A percentile compares a stretch with the other conserved stretches of the same genome.
Conservation (phyloP, 1,284 basidiomycete genomes). For the Bondarzewia mesenterica region DNA sequence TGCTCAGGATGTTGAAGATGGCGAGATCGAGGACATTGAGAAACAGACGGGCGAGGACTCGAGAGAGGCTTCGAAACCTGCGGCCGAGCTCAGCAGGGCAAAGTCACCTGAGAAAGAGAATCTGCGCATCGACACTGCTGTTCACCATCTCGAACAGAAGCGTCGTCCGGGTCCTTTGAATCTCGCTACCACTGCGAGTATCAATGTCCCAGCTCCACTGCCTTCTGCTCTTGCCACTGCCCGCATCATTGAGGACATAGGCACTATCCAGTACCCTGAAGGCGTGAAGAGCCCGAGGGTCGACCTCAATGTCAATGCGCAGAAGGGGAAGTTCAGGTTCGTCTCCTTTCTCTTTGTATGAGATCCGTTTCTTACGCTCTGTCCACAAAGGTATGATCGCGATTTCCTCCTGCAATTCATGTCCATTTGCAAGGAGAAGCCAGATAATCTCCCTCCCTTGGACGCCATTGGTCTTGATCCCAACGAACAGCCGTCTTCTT, state of each 20-base stretch:
- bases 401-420: conserved; percentile 98
- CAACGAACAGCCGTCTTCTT: conserved; percentile 39
- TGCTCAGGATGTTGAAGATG: conserved; percentile 27
- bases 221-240: conserved; percentile 70
- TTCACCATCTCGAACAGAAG: conserved; percentile 27
- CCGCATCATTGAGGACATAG: conserved; percentile 78
- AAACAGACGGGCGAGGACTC: conserved; percentile 16
- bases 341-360: conserved; percentile 7
- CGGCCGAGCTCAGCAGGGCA: conserved; percentile 16
- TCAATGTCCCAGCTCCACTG: conserved; percentile 35
- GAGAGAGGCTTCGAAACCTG: conserved; percentile 16
- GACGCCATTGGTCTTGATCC: conserved; percentile 90
- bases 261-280: conserved; percentile 75
- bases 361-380: neutral
- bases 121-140: conserved; percentile 54
- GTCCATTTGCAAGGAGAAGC: conserved; percentile 91
- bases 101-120: conserved; percentile 32
- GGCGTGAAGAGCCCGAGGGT: conserved; percentile 78
- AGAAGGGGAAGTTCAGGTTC: conserved; percentile 86
- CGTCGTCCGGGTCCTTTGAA: conserved; percentile 71
- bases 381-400: conserved; percentile 80
- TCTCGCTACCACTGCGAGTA: conserved; percentile 40
- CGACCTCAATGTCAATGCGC: conserved; percentile 81
- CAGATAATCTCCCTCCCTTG: conserved; percentile 81
- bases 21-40: conserved; percentile 26